Conservation (phyloP, 1,139 yeast species). For the Blastobotrys serpentis region DNA sequence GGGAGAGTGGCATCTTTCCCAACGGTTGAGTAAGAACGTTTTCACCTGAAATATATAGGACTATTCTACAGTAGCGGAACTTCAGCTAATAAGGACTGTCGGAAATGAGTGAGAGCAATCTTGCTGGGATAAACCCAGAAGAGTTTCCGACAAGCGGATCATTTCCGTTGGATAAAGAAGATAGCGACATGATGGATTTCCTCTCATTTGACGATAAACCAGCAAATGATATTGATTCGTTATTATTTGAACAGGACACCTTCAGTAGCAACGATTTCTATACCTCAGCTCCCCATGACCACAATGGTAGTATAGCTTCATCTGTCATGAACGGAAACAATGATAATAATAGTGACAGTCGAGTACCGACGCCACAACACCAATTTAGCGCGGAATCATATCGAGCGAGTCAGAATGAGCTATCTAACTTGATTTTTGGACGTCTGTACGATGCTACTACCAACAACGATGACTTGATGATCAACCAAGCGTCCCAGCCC, state of each 20-base stretch:
- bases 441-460: constrained; percentile 13
- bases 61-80: no score
- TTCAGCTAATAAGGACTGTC: no score
- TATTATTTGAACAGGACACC: neutral
- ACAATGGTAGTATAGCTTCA: no score
- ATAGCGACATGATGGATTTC: constrained; percentile 21
- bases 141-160: constrained; percentile 1
- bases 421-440: constrained; percentile 26
- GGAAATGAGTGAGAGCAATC: constrained; percentile 3
- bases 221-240: neutral
- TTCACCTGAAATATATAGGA: neutral
- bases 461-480: constrained; percentile 4
- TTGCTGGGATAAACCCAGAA: constrained; percentile 1
- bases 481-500: neutral
- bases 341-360: neutral
- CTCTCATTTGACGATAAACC: constrained; percentile 12
- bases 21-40: neutral
- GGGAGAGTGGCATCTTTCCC: neutral
- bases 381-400: constrained; percentile 15
- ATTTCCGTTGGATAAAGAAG: constrained; percentile 9
- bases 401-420: constrained; percentile 23
- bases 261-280: neutral
- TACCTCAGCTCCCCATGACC: neutral
- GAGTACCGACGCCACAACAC: constrained; percentile 1
- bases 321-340: neutral